Conservation (phyloP, 1,139 yeast species). For the Sugiyamaella castrensis region DNA sequence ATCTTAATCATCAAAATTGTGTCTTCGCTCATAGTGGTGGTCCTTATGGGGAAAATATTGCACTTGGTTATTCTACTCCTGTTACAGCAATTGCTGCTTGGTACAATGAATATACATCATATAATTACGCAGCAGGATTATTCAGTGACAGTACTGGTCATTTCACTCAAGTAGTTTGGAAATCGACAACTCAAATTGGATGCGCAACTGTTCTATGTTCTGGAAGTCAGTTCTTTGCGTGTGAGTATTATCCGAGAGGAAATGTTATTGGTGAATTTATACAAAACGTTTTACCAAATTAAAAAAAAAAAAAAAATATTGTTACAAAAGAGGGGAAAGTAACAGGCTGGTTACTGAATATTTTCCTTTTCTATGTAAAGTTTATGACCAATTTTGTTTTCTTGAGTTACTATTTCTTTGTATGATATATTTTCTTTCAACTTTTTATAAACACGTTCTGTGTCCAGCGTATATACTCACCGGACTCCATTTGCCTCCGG, state of each 20-base stretch:
- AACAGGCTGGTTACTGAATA: too few relatives aligned
- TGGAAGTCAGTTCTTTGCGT: slow-evolving; percentile 36
- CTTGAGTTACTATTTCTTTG: too few relatives aligned
- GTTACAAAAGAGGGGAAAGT: too few relatives aligned
- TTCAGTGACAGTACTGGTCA: slow-evolving; percentile 54
- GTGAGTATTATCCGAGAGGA: slow-evolving; percentile 43
- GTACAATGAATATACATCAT: slow-evolving; percentile 62
- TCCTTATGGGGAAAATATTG: slow-evolving; percentile 82
- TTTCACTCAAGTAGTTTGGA: slow-evolving; percentile 88
- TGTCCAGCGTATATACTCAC: too few relatives aligned
- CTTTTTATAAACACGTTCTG: too few relatives aligned
- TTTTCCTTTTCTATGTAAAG: too few relatives aligned
- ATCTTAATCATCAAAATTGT: slow-evolving; percentile 62
- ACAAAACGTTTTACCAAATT: slow-evolving; percentile 45
- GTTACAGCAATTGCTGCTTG: slow-evolving; percentile 74
- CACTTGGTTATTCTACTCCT: slow-evolving; percentile 58
- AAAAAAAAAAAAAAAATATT: too few relatives aligned
- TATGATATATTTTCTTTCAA: too few relatives aligned
- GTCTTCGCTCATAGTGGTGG: slow-evolving; percentile 77
- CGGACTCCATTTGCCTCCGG: not conserved
- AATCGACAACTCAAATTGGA: slow-evolving; percentile 62
- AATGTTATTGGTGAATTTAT: slow-evolving; percentile 44
- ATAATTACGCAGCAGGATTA: slow-evolving; percentile 50
- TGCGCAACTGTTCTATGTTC: slow-evolving; percentile 54
- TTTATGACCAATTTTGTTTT: too few relatives aligned